A percentile compares a stretch with the other conserved stretches of the same genome.
phyloP scores from a whole-genome alignment of 2,329 filamentous ascomycete genomes.

The Diaporthe ampelina region DNA sequence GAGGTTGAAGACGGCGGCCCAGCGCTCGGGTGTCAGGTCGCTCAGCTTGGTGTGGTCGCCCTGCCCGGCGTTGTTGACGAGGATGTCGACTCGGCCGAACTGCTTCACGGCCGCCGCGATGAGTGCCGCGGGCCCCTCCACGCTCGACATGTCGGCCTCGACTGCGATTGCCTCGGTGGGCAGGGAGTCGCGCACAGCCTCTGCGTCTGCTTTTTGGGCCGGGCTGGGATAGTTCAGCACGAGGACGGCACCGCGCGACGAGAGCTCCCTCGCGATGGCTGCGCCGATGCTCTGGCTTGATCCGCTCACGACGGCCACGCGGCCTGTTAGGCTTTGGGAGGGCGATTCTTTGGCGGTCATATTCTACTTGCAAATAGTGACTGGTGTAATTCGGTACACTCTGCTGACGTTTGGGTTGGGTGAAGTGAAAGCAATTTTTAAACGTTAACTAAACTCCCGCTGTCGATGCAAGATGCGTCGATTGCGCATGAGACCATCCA shows the following conservation, averaged over 20 bases:
- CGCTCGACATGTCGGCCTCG: slow-evolving; percentile 71
- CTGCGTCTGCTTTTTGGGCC: background rate
- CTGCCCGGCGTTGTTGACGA: no score
- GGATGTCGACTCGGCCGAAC: background rate
- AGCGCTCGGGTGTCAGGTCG: slow-evolving; percentile 18
- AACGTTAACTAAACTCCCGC: no score
- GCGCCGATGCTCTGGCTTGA: slow-evolving; percentile 2
- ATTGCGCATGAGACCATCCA: no score
- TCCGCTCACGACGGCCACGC: no score
- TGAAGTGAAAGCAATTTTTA: no score
- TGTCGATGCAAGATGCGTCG: no score
- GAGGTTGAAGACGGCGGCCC: slow-evolving; percentile 20
- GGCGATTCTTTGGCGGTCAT: no score
- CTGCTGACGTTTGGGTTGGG: no score
- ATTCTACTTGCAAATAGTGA: no score
- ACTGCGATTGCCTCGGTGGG: slow-evolving; percentile 60
- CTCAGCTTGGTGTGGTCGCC: background rate
- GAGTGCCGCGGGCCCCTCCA: slow-evolving; percentile 63
- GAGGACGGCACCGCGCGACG: slow-evolving; percentile 17
- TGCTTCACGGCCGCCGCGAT: background rate
- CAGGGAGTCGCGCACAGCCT: slow-evolving; percentile 55
- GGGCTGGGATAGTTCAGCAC: slow-evolving; percentile 21
- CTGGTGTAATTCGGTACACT: no score
- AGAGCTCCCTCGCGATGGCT: slow-evolving; percentile 34
- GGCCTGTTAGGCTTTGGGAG: no score